Conservation (phyloP, 2,329 filamentous ascomycete species). For the Knoxdaviesia capensis region DNA sequence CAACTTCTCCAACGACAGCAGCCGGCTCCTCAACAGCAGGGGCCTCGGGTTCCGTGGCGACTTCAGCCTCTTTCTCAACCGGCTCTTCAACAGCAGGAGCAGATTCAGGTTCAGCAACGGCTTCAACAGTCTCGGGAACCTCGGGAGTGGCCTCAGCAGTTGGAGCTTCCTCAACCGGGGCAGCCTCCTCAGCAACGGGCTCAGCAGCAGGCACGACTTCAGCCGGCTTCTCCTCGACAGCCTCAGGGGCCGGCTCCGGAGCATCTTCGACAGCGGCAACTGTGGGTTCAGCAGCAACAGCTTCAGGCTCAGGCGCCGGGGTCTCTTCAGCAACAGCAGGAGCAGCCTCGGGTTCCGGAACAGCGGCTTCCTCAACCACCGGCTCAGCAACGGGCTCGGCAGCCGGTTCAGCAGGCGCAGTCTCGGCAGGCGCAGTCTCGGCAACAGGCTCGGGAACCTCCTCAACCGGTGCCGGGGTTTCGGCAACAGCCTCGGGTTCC, state of each 20-base stretch:
- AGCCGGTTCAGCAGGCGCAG: background rate
- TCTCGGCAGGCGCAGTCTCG: background rate
- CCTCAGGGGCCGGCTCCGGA: background rate
- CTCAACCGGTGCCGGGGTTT: background rate
- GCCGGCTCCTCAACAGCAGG: background rate
- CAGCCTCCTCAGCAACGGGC: background rate
- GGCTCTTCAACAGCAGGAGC: background rate
- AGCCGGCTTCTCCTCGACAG: background rate
- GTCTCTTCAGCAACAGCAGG: background rate
- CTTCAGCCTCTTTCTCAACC: background rate
- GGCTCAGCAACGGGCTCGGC: conserved; percentile 1
- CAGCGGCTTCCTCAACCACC: background rate
- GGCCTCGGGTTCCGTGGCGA: background rate
- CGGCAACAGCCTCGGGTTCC: background rate
- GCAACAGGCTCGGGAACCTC: conserved; percentile 1
- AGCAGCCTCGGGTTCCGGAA: background rate
- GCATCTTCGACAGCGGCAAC: background rate
- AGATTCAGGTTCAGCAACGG: background rate
- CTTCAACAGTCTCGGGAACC: background rate
- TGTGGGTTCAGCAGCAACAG: background rate
- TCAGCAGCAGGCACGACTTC: background rate
- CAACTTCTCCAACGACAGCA: background rate
- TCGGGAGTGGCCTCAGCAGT: background rate
- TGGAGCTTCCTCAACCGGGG: background rate
- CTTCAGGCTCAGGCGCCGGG: background rate